Evolutionary conservation across 129 eudicot species (phyloP).

Genomic region (Lactuca sativa): DNA sequence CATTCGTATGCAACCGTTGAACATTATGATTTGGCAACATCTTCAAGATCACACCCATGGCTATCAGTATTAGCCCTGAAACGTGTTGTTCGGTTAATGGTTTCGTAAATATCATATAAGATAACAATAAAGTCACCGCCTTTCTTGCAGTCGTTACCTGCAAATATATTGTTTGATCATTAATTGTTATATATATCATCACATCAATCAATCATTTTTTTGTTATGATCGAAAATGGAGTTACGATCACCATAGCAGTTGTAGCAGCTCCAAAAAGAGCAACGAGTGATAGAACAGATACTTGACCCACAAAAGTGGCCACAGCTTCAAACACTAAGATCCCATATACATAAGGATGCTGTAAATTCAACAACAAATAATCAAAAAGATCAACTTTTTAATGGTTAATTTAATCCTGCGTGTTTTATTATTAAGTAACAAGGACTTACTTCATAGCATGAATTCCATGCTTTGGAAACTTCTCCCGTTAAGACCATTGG

Average conservation of each 20-base stretch:
- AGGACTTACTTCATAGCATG: conserved; percentile 74
- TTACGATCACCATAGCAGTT: conserved; percentile 65
- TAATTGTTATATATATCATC: not conserved
- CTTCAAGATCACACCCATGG: conserved; percentile 69
- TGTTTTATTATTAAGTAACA: too few species aligned
- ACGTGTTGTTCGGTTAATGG: conserved; percentile 74
- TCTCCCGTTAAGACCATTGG: conserved; percentile 96
- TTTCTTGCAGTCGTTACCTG: conserved; percentile 84
- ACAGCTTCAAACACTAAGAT: conserved; percentile 82
- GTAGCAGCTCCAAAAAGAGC: conserved; percentile 91
- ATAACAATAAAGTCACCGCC: conserved; percentile 69
- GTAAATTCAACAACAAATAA: conserved; percentile 23
- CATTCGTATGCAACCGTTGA: not conserved
- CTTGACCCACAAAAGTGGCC: conserved; percentile 86
- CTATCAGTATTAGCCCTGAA: conserved; percentile 60
- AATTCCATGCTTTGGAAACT: conserved; percentile 77
- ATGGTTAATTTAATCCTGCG: too few species aligned
- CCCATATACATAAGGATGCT: conserved; percentile 87
- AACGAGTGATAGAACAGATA: conserved; percentile 84
- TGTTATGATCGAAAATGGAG: not conserved
- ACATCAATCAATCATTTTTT: not conserved
- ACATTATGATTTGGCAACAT: conserved; percentile 62
- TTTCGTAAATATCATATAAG: conserved; percentile 72
- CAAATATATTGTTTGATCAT: not conserved
- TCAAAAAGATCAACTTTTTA: too few species aligned